These are phyloP conservation scores for Metrosideros polymorpha DNA, from an alignment of 441 rosid genomes.

Conservation along the genomic window DNA sequence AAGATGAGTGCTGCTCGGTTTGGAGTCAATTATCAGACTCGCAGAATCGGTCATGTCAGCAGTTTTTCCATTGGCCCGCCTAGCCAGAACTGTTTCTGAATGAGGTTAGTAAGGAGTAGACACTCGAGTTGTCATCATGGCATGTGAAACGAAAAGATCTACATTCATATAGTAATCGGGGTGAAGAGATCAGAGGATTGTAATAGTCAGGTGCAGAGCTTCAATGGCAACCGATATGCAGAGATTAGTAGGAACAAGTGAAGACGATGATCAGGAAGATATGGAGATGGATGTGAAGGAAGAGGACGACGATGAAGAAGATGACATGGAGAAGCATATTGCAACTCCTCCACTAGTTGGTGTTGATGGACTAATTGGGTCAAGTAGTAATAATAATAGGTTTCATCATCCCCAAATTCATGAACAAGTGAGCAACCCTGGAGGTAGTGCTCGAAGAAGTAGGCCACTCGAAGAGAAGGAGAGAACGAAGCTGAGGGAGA, in stretches of 20 bases:
- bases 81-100: not conserved
- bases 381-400: constrained; percentile 46
- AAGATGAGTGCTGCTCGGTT: not conserved
- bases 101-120: not conserved
- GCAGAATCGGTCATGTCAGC: not conserved
- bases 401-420: constrained; percentile 59
- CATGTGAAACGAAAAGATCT: constrained; percentile 1
- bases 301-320: constrained; percentile 62
- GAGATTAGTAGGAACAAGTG: constrained; percentile 60
- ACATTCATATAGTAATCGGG: constrained; percentile 11
- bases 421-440: constrained; percentile 71
- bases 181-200: not conserved
- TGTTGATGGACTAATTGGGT: constrained; percentile 31
- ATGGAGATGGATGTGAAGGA: constrained; percentile 84
- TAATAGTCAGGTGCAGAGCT: constrained; percentile 1
- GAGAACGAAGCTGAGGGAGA: constrained; percentile 94
- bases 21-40: not conserved
- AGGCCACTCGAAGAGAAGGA: constrained; percentile 95
- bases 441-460: constrained; percentile 66
- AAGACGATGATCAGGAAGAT: constrained; percentile 88
- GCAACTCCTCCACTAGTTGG: constrained; percentile 36
- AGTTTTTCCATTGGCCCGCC: not conserved
- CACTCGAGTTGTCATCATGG: constrained; percentile 8
- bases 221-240: constrained; percentile 81
- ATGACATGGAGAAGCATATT: constrained; percentile 38